phyloP scores from a whole-genome alignment of 306 rosid genomes.

The Purshia tridentata region DNA sequence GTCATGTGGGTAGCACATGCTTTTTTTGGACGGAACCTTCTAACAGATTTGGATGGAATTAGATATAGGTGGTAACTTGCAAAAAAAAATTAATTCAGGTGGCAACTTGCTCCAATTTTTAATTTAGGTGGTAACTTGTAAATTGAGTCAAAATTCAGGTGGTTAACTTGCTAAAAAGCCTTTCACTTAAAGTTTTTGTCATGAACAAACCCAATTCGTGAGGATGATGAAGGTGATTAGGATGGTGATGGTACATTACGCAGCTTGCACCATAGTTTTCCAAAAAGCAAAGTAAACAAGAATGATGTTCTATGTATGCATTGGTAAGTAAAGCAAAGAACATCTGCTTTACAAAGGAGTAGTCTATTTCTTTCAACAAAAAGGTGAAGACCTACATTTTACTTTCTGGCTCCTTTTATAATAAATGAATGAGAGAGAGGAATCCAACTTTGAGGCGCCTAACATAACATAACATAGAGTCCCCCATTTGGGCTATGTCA shows the following conservation, averaged over 20 bases:
- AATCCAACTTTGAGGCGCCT: constrained; percentile 30
- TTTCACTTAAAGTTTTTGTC: not conserved
- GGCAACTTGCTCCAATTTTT: too few species aligned
- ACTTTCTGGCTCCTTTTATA: constrained; percentile 3
- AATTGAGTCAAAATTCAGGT: too few species aligned
- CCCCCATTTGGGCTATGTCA: too few species aligned
- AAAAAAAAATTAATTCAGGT: too few species aligned
- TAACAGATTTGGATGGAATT: too few species aligned
- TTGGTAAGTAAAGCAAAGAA: constrained; percentile 12
- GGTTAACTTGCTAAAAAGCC: too few species aligned
- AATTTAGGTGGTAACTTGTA: too few species aligned
- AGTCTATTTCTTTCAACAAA: not conserved
- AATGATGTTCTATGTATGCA: not conserved
- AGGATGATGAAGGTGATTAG: not conserved
- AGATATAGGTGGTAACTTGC: too few species aligned
- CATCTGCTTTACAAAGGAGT: not conserved
- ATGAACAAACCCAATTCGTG: not conserved
- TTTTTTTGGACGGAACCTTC: too few species aligned
- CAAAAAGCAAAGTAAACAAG: constrained; percentile 5
- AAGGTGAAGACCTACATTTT: not conserved
- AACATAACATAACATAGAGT: not conserved
- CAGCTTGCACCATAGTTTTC: not conserved
- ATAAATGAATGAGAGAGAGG: constrained; percentile 14
- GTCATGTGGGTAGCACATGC: too few species aligned
- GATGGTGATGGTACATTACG: not conserved